Conservation (phyloP, 2,329 filamentous ascomycete genomes). For the Penicillium sclerotiorum region DNA sequence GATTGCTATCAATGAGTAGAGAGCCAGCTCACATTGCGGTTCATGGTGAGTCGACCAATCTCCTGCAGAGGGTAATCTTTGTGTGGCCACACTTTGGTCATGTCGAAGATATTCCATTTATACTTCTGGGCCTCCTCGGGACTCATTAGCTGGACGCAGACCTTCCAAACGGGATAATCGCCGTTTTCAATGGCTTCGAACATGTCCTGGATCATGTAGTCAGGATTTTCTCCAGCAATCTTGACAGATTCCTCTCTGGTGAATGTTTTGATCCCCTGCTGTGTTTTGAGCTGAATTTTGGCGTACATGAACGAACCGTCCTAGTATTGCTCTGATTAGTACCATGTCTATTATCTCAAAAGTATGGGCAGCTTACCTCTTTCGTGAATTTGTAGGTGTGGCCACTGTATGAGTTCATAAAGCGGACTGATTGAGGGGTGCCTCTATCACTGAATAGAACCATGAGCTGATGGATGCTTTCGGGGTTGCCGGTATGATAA, state of each 20-base stretch:
- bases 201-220: constrained; percentile 77
- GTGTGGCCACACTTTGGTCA: constrained; percentile 82
- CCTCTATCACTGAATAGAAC: constrained; percentile 65
- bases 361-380: constrained; percentile 28
- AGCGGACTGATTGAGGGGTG: constrained; percentile 61
- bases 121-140: constrained; percentile 73
- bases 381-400: constrained; percentile 67
- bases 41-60: constrained; percentile 75
- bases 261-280: constrained; percentile 51
- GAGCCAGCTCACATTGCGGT: constrained; percentile 43
- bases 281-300: constrained; percentile 54
- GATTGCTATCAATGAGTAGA: not conserved
- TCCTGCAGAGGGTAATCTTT: constrained; percentile 71
- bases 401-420: constrained; percentile 66
- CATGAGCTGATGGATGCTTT: constrained; percentile 64
- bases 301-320: constrained; percentile 65
- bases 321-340: constrained; percentile 1
- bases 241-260: constrained; percentile 70
- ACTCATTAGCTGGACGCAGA: constrained; percentile 73
- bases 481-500: constrained; percentile 60
- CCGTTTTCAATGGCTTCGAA: constrained; percentile 71
- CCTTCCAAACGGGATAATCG: constrained; percentile 72
- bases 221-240: constrained; percentile 70
- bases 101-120: constrained; percentile 80
- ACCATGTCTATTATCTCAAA: no score